These are phyloP conservation scores for Caryocar brasiliense DNA, from an alignment of 441 rosid genomes.

Conservation along the genomic window DNA sequence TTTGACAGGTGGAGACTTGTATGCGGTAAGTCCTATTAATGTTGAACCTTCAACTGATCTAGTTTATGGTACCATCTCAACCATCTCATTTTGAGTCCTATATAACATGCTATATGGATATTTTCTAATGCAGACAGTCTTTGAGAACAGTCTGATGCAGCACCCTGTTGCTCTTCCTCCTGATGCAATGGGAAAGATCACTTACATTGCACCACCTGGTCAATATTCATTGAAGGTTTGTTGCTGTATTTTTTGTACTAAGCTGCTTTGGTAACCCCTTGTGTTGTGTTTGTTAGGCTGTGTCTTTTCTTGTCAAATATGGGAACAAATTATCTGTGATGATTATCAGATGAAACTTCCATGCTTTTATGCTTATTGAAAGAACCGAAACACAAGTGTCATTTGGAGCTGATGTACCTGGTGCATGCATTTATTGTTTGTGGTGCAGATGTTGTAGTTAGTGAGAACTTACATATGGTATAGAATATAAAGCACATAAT, in stretches of 20 bases:
- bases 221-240: conserved; percentile 91
- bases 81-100: background rate
- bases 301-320: background rate
- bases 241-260: conserved; percentile 5
- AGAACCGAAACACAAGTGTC: too few species aligned
- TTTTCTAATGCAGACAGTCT: conserved; percentile 62
- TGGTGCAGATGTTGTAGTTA: too few species aligned
- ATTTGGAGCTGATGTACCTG: too few species aligned
- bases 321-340: background rate
- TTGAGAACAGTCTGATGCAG: conserved; percentile 86
- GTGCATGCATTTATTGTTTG: too few species aligned
- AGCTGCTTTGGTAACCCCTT: background rate
- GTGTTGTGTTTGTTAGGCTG: background rate
- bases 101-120: conserved; percentile 1
- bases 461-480: too few species aligned
- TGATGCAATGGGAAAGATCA: conserved; percentile 91
- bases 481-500: too few species aligned
- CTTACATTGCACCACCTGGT: conserved; percentile 91
- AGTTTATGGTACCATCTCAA: background rate
- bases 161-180: conserved; percentile 93
- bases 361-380: too few species aligned
- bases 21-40: conserved; percentile 66
- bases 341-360: background rate
- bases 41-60: conserved; percentile 12
- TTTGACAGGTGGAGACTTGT: conserved; percentile 94